Evolutionary conservation across 208 protist genomes (phyloP).

Genomic region (Trypanosoma congolense): DNA sequence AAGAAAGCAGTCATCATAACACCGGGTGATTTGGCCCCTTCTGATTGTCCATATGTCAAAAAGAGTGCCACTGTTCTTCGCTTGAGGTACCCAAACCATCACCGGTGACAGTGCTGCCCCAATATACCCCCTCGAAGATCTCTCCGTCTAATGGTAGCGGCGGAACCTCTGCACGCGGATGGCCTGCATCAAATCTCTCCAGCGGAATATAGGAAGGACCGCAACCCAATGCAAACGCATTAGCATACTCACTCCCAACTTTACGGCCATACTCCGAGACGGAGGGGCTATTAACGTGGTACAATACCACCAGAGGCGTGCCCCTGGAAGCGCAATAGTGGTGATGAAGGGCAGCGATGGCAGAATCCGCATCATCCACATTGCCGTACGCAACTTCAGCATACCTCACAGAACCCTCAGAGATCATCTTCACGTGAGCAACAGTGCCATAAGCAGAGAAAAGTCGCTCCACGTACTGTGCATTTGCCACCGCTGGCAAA

Average conservation of each 20-base stretch:
- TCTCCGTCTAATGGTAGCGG: constrained; percentile 55
- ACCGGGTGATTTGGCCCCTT: too few species aligned
- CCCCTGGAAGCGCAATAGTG: constrained; percentile 67
- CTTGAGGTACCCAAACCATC: not conserved
- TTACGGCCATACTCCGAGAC: constrained; percentile 61
- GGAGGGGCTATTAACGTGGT: constrained; percentile 51
- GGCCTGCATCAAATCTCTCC: constrained; percentile 58
- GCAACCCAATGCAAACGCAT: constrained; percentile 45
- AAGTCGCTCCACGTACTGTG: constrained; percentile 74
- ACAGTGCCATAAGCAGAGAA: constrained; percentile 82
- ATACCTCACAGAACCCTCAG: constrained; percentile 44
- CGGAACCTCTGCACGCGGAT: constrained; percentile 49
- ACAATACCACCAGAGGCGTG: constrained; percentile 78
- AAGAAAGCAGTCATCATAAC: too few species aligned
- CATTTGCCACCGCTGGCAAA: constrained; percentile 65
- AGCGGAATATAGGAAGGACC: constrained; percentile 37
- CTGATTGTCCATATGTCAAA: not conserved
- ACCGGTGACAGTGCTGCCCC: too few species aligned
- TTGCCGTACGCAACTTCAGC: constrained; percentile 65
- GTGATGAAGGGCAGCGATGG: constrained; percentile 76
- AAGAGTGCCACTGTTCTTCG: not conserved
- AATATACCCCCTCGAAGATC: constrained; percentile 21
- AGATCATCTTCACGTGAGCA: constrained; percentile 47
- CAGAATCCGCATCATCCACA: constrained; percentile 74
- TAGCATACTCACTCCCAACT: constrained; percentile 62